Evolutionary conservation across 331 rosid genomes (phyloP), one percentile per base, ranked within the genome.

Genomic region (Phaseolus coccineus): DNA sequence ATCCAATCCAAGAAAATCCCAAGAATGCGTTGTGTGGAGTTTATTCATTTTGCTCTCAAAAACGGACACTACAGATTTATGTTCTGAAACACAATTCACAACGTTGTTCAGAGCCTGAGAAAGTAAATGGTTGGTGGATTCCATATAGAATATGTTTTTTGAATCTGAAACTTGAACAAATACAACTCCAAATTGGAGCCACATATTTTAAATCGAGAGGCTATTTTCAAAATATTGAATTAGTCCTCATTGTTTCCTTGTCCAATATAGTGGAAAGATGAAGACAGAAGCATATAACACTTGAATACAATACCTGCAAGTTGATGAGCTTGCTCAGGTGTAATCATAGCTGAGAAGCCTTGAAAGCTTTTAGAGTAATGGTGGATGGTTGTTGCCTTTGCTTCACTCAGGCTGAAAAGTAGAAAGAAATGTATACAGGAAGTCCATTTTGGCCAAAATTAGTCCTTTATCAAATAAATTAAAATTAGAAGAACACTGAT

Each of bases 331-430:
- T 92, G 94, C 35, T 84, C 85, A 8, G 80, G 80, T 7, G 93
- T 90, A 71, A 92, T 87, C 88, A 76, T 85, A 63, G 91, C 90
- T 24, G 97, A 92, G 88, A 92, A 92, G 51, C 97, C 97, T 69
- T 74, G 84, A 47, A 92, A 90, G 80, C 86, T 90, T 81, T 85
- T 90, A 76, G 87, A 78, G 78, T 92, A 90, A 67, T 90, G 94
- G 81, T 87, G 90, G 50, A 90, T 33, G 53, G 93, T 56, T 52
- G 79, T 83, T 73, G 71, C 79, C 63, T 87, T 83, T 74, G 91
- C 91, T 76, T 80, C 82, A 16, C 61, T 56, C 15, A 79, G 48
- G 66, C 93, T 85, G 83, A 82, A 69, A 87, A 77, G 35, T 81
- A 82, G 65, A 67, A 79, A 82, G 53, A n/a, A 58, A 56, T 44